Evolutionary conservation across 1,284 basidiomycete genomes (phyloP).

Genomic region (Puccinia coronata): DNA sequence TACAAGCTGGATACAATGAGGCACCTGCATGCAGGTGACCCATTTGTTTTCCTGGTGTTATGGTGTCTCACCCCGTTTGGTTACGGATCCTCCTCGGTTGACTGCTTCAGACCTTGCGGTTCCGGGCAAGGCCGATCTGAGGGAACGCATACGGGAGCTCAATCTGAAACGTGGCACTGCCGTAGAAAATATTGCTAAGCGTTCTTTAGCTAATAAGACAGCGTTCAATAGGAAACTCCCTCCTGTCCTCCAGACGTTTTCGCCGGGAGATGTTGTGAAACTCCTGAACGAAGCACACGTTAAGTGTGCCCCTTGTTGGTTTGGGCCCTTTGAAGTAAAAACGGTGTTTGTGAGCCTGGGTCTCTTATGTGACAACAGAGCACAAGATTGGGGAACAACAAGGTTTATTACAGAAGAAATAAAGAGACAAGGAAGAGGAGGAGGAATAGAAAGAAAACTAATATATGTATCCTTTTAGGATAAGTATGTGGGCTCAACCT

Average conservation of each 20-base stretch:
- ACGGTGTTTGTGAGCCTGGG: no score
- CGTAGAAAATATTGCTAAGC: not conserved
- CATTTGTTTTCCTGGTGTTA: no score
- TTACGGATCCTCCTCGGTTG: not conserved
- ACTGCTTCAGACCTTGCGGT: not conserved
- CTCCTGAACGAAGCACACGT: not conserved
- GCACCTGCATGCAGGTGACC: no score
- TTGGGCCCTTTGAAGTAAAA: slow-evolving; percentile 20
- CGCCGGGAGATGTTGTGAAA: not conserved
- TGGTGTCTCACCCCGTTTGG: not conserved
- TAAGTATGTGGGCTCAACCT: no score
- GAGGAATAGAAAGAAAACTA: no score
- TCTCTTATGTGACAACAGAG: no score
- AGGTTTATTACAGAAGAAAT: no score
- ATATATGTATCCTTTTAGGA: no score
- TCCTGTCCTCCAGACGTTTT: not conserved
- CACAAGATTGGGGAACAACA: no score
- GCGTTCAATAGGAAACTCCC: not conserved
- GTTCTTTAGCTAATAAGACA: not conserved
- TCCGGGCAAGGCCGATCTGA: not conserved
- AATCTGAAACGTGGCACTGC: not conserved
- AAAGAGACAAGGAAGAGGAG: no score
- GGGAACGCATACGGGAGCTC: not conserved
- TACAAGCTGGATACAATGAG: no score
- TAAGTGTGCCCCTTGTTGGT: slow-evolving; percentile 15